These are phyloP conservation scores for Lumnitzera littorea DNA, from an alignment of 345 rosid species.

Conservation along the genomic window DNA sequence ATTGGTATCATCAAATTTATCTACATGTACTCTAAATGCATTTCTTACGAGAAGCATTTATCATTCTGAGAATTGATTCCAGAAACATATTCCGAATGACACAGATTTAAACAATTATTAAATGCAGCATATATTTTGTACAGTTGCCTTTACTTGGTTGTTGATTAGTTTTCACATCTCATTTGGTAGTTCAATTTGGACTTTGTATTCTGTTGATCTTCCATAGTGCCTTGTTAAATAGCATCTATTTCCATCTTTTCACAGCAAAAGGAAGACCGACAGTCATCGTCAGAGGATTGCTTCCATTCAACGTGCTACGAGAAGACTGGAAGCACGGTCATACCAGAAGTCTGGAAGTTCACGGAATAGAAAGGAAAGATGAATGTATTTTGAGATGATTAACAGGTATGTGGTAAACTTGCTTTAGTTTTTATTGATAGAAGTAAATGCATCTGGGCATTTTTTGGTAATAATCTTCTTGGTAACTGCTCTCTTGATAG, in stretches of 20 bases:
- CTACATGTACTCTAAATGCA: too few relatives aligned
- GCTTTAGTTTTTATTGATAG: too few relatives aligned
- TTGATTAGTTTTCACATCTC: neutral
- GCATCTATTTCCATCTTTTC: neutral
- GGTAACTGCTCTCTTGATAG: too few relatives aligned
- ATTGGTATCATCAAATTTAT: too few relatives aligned
- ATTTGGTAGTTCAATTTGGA: neutral
- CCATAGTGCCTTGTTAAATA: neutral
- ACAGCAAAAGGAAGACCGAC: conserved; percentile 53
- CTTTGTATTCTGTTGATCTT: neutral
- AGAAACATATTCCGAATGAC: too few relatives aligned
- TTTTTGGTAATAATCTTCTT: too few relatives aligned
- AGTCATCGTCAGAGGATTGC: conserved; percentile 45
- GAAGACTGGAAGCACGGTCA: conserved; percentile 49
- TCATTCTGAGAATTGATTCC: too few relatives aligned
- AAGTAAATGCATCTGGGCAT: too few relatives aligned
- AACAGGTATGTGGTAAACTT: conserved; percentile 1
- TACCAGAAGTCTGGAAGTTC: conserved; percentile 21
- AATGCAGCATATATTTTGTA: too few relatives aligned
- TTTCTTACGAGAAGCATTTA: too few relatives aligned
- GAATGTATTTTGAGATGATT: conserved; percentile 6
- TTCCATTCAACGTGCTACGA: conserved; percentile 48
- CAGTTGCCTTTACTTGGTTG: neutral
- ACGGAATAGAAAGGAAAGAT: conserved; percentile 34
- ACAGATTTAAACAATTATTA: too few relatives aligned